Conservation (phyloP, 2,329 filamentous ascomycete genomes). For the Pseudogymnoascus verrucosus region DNA sequence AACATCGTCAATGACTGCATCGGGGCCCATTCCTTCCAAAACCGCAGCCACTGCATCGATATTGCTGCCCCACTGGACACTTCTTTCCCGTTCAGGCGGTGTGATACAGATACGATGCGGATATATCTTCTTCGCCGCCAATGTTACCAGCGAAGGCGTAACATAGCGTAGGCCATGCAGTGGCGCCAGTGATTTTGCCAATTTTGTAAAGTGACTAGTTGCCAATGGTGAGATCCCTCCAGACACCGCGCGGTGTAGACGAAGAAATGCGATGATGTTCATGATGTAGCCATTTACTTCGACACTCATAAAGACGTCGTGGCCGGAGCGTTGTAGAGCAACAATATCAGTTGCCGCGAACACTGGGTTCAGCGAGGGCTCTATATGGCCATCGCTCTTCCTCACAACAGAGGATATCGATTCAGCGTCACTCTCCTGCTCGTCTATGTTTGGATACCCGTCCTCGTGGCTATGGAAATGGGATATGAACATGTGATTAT, state of each 20-base stretch:
- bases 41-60: slow-evolving; percentile 58
- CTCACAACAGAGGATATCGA: slow-evolving; percentile 27
- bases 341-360: slow-evolving; percentile 27
- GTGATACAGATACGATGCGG: slow-evolving; percentile 72
- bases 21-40: slow-evolving; percentile 53
- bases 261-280: slow-evolving; percentile 80
- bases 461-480: slow-evolving; percentile 71
- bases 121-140: slow-evolving; percentile 83
- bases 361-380: slow-evolving; percentile 16
- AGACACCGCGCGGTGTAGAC: slow-evolving; percentile 76
- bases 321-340: slow-evolving; percentile 39
- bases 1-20: slow-evolving; percentile 59
- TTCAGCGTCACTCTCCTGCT: slow-evolving; percentile 22
- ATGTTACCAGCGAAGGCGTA: slow-evolving; percentile 71
- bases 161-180: slow-evolving; percentile 75
- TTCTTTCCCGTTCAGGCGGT: slow-evolving; percentile 64
- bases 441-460: slow-evolving; percentile 65
- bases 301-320: slow-evolving; percentile 56
- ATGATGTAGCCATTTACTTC: slow-evolving; percentile 79
- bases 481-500: slow-evolving; percentile 80
- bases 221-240: slow-evolving; percentile 70
- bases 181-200: slow-evolving; percentile 67
- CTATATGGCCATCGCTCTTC: slow-evolving; percentile 18
- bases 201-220: slow-evolving; percentile 65
- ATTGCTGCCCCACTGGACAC: slow-evolving; percentile 88